Base-by-base conservation (phyloP, 192 early-diverging fungal species). In the Backusella macrospora region DNA sequence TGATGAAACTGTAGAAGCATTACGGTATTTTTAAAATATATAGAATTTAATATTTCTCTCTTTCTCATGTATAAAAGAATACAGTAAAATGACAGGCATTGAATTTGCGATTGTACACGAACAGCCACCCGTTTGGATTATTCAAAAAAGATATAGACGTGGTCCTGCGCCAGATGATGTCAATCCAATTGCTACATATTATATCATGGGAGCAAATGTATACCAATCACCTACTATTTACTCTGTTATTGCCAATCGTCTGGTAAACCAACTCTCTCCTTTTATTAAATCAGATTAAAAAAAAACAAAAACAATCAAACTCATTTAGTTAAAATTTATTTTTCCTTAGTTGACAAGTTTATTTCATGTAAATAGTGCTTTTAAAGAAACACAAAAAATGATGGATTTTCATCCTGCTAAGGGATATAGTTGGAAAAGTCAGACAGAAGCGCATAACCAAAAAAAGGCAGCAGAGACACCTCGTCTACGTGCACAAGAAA, bases 191-290 rank as follows among this genome's bases (percentile, higher is more conserved):
- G 84, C 87, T 13, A 86, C 84, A 15, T 90, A 90, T 79, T 94
- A 94, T 71, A 87, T 94, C 15, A 76, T 87, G 44, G 87, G 90
- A 37, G 88, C 89, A 3, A 92, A 92, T 62, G 85, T 92, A 7
- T 94, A 90, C 71, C 90, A 92, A 76, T 88, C 90, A 40, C 92
- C 92, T 3, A 85, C 86, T 16, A 77, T 94, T 15, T 87, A 92
- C 47, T 90, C 91, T 0, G 83, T 94, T 18, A 80, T 94, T 39
- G 86, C 87, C 2, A 89, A 87, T 59, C 82, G 92, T 0, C 76
- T 94, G 75, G 85, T 93, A 80, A 83, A 37, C 5, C 15, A 34
- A 34, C 29, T 34, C 29, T 34, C 29, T 2, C 29, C 29, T 34
- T 34, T 34, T 34, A 34, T 34, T 34, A 34, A 34, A 34, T 34